Conservation (phyloP, 805 yeast genomes). For the Starmerella ratchasimensis region DNA sequence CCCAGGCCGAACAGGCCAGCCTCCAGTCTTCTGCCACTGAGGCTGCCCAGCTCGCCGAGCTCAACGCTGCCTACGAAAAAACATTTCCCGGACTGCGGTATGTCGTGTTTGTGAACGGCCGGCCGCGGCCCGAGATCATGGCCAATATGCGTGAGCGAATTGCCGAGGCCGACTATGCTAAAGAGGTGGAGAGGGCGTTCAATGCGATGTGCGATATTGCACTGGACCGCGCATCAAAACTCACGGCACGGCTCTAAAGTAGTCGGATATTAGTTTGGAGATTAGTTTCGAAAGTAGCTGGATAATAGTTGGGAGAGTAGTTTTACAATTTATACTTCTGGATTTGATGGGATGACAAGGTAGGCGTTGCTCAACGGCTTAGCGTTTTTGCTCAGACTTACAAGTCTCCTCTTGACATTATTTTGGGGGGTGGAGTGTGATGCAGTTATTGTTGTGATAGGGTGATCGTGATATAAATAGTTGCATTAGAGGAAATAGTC, state of each 20-base stretch:
- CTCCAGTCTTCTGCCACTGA: slow-evolving; percentile 40
- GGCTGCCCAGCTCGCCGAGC: slow-evolving; percentile 34
- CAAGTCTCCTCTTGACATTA: not conserved
- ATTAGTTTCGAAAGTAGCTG: not conserved
- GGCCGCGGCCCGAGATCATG: slow-evolving; percentile 54
- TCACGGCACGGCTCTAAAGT: not conserved
- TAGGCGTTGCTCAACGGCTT: too few species aligned
- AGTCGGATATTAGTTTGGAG: not conserved
- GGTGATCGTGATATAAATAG: too few species aligned
- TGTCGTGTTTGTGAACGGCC: slow-evolving; percentile 81
- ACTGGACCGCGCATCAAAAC: slow-evolving; percentile 42
- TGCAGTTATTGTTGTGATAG: too few species aligned
- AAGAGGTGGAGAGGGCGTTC: slow-evolving; percentile 55
- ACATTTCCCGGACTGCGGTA: slow-evolving; percentile 60
- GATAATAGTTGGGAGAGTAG: too few species aligned
- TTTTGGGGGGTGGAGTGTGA: too few species aligned
- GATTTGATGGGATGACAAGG: too few species aligned
- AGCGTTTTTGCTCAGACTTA: not conserved
- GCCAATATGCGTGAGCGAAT: slow-evolving; percentile 48
- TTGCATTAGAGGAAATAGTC: slow-evolving; percentile 61
- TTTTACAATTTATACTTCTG: too few species aligned
- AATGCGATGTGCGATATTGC: slow-evolving; percentile 91
- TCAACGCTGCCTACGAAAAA: slow-evolving; percentile 52
- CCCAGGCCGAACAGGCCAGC: slow-evolving; percentile 57
- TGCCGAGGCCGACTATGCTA: slow-evolving; percentile 35